Percentiles rank a stretch among this genome's conserved stretches.
Conservation (phyloP, 2,329 filamentous ascomycete species). For the Fusarium austroafricanum region DNA sequence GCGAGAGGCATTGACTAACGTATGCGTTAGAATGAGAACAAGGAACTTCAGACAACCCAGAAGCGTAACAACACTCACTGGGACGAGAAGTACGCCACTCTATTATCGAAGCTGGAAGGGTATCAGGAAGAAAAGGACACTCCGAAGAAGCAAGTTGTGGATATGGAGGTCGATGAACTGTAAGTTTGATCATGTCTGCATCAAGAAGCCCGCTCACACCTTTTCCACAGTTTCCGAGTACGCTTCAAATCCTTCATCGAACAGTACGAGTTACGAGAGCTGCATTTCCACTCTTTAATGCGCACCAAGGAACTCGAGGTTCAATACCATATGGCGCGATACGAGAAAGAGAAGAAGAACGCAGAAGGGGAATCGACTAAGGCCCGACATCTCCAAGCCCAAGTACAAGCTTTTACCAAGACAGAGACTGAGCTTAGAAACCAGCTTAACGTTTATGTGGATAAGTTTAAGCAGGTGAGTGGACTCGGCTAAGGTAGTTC, state of each 20-base stretch:
- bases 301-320: constrained; percentile 96
- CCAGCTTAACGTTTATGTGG: constrained; percentile 97
- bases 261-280: constrained; percentile 93
- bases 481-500: constrained; percentile 15
- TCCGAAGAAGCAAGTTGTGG: constrained; percentile 81
- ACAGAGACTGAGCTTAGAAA: constrained; percentile 93
- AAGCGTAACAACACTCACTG: constrained; percentile 84
- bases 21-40: constrained; percentile 81
- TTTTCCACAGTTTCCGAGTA: constrained; percentile 74
- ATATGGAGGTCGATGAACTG: constrained; percentile 91
- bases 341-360: constrained; percentile 89
- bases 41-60: constrained; percentile 87
- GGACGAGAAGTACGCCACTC: constrained; percentile 83
- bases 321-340: constrained; percentile 87
- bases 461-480: constrained; percentile 99
- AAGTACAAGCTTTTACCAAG: constrained; percentile 95
- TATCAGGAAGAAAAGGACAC: constrained; percentile 89
- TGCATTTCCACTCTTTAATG: constrained; percentile 92
- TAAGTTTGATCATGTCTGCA: constrained; percentile 57
- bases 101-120: constrained; percentile 87
- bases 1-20: constrained; percentile 39
- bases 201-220: constrained; percentile 9
- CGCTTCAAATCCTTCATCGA: constrained; percentile 96
- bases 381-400: constrained; percentile 85
- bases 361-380: constrained; percentile 84